These are phyloP conservation scores for Mycena vitilis DNA, from an alignment of 768 basidiomycete species.

Conservation along the genomic window DNA sequence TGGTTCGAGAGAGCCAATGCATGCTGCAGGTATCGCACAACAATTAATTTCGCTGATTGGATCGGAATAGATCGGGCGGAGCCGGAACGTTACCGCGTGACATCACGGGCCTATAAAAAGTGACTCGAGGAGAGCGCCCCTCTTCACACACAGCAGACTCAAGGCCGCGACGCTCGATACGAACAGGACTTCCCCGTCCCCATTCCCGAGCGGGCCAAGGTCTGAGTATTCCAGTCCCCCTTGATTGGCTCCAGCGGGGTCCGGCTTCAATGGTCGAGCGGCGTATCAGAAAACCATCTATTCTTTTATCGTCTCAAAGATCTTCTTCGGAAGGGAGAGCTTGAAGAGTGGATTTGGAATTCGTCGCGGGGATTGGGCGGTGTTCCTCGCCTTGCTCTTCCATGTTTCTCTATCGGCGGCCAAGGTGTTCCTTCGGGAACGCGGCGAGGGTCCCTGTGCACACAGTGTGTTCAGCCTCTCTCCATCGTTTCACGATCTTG, in stretches of 20 bases:
- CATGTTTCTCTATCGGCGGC: slow-evolving; percentile 37
- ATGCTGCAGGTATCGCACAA: too few relatives aligned
- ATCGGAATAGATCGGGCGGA: background rate
- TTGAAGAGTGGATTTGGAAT: slow-evolving; percentile 60
- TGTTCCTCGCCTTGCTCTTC: slow-evolving; percentile 22
- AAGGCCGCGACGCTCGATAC: slow-evolving; percentile 81
- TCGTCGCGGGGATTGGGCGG: slow-evolving; percentile 69
- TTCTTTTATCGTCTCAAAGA: slow-evolving; percentile 54
- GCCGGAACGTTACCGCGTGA: background rate
- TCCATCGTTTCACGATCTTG: slow-evolving; percentile 30
- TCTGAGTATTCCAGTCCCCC: slow-evolving; percentile 80
- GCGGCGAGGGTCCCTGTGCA: slow-evolving; percentile 31
- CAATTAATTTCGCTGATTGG: too few relatives aligned
- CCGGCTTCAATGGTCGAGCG: slow-evolving; percentile 68
- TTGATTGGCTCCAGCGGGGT: slow-evolving; percentile 72
- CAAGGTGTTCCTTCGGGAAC: slow-evolving; percentile 34
- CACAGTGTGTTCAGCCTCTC: slow-evolving; percentile 22
- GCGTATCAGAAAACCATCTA: slow-evolving; percentile 75
- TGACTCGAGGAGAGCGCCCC: slow-evolving; percentile 7
- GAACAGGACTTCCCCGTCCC: slow-evolving; percentile 53
- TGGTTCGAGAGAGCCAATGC: too few relatives aligned
- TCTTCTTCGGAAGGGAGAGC: slow-evolving; percentile 51
- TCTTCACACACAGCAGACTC: slow-evolving; percentile 29
- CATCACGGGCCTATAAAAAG: background rate
- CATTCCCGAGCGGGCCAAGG: slow-evolving; percentile 83